phyloP scores from a whole-genome alignment of 495 filamentous ascomycete species.

The Xeromyces bisporus region DNA sequence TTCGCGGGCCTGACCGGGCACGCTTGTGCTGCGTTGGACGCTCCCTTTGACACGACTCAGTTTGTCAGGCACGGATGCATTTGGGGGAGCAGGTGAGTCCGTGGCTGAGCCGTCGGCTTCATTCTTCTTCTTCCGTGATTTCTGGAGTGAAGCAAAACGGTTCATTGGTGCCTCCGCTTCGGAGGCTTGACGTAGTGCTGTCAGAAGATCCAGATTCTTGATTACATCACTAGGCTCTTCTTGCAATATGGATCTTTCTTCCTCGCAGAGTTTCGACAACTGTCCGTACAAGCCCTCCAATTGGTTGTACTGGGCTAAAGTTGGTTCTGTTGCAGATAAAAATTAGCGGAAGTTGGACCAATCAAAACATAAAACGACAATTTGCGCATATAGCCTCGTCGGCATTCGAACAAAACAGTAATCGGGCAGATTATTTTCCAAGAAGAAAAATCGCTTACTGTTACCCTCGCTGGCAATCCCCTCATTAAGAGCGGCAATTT shows the following conservation, averaged over 20 bases:
- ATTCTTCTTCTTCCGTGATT: conserved; percentile 46
- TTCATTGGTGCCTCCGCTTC: conserved; percentile 39
- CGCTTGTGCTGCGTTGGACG: conserved; percentile 37
- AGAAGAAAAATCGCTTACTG: conserved; percentile 20
- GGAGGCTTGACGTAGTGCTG: conserved; percentile 39
- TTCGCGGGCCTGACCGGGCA: conserved; percentile 31
- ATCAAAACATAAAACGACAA: no score
- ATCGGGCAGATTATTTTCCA: no score
- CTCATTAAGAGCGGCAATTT: conserved; percentile 37
- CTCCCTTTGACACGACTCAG: conserved; percentile 27
- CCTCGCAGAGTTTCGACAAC: conserved; percentile 44
- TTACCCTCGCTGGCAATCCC: conserved; percentile 28
- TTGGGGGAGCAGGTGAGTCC: conserved; percentile 54
- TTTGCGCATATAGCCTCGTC: no score
- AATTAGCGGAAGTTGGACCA: not conserved
- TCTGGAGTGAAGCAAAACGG: conserved; percentile 26
- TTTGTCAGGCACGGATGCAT: conserved; percentile 26
- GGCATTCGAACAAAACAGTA: no score
- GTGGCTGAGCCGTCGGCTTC: conserved; percentile 52
- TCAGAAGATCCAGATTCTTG: conserved; percentile 41
- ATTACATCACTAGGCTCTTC: conserved; percentile 42
- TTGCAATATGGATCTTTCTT: conserved; percentile 39
- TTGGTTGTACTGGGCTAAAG: conserved; percentile 25
- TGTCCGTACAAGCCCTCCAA: conserved; percentile 45
- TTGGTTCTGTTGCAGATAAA: conserved; percentile 14